Conservation (phyloP, 129 eudicot species). For the Rutidosis leptorrhynchoides region DNA sequence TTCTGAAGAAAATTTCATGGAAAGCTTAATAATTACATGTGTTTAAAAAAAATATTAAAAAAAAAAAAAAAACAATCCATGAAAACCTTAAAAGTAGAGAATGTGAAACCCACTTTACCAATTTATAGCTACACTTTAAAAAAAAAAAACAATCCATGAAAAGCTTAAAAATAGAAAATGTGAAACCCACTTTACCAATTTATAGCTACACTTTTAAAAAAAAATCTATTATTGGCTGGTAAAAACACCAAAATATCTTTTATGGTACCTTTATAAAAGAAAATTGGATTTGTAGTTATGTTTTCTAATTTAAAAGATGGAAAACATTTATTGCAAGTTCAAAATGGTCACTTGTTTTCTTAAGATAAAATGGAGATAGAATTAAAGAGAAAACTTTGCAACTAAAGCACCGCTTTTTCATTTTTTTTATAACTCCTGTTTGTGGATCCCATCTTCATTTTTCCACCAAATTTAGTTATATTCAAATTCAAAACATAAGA, state of each 20-base stretch:
- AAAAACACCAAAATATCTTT: too few species aligned
- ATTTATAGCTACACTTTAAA: background rate
- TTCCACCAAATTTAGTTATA: background rate
- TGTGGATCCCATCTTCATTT: conserved; percentile 1
- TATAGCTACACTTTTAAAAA: background rate
- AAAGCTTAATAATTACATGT: background rate
- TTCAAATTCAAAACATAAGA: background rate
- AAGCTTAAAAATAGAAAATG: background rate
- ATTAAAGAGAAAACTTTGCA: background rate
- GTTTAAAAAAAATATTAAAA: too few species aligned
- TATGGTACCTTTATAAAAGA: background rate
- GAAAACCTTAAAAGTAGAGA: background rate
- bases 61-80: too few species aligned
- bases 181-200: background rate
- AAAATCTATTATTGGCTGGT: too few species aligned
- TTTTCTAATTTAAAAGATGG: too few species aligned
- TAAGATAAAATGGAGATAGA: too few species aligned
- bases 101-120: background rate
- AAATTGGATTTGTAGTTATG: background rate
- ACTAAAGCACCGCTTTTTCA: background rate
- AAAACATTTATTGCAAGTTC: too few species aligned
- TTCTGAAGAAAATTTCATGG: background rate
- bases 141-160: background rate
- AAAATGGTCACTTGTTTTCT: too few species aligned
- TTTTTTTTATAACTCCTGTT: background rate